These are phyloP conservation scores for Metschnikowia shivogae DNA, from an alignment of 805 yeast species.

Conservation along the genomic window DNA sequence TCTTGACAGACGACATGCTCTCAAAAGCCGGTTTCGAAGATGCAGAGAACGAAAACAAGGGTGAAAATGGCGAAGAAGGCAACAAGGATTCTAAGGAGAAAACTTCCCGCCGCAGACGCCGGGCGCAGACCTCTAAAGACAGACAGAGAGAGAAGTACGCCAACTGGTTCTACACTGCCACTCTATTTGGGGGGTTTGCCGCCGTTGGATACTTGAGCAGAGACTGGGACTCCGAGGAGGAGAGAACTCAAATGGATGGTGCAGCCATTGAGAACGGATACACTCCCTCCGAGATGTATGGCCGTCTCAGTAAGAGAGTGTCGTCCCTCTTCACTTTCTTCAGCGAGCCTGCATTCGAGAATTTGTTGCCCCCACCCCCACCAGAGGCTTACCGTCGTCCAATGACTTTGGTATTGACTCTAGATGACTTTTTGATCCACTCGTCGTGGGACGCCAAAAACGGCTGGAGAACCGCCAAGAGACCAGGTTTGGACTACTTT, in stretches of 20 bases:
- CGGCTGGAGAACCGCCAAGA: constrained; percentile 98
- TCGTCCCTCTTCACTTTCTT: constrained; percentile 74
- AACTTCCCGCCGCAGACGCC: constrained; percentile 29
- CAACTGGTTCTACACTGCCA: constrained; percentile 61
- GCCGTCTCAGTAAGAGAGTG: constrained; percentile 67
- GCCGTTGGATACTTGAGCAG: constrained; percentile 69
- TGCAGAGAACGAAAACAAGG: constrained; percentile 17
- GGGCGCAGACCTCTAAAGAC: constrained; percentile 62
- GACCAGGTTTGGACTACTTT: constrained; percentile 98
- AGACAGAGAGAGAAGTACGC: constrained; percentile 80
- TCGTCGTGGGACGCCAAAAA: constrained; percentile 86
- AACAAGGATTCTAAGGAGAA: constrained; percentile 15
- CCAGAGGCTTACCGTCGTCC: constrained; percentile 91
- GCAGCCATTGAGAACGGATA: constrained; percentile 63
- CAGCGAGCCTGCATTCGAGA: constrained; percentile 90
- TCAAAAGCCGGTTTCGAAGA: constrained; percentile 80
- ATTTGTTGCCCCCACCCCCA: constrained; percentile 90
- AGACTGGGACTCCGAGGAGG: constrained; percentile 80
- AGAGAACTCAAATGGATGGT: constrained; percentile 47
- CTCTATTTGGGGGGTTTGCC: constrained; percentile 49
- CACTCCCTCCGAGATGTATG: constrained; percentile 59
- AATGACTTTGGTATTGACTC: constrained; percentile 77
- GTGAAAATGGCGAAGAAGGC: constrained; percentile 6
- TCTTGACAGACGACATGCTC: constrained; percentile 76
- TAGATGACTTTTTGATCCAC: constrained; percentile 88